Evolutionary conservation across 2,329 filamentous ascomycete species (phyloP), one percentile per base, ranked within the genome.

Genomic region (Trichoderma polysporum): DNA sequence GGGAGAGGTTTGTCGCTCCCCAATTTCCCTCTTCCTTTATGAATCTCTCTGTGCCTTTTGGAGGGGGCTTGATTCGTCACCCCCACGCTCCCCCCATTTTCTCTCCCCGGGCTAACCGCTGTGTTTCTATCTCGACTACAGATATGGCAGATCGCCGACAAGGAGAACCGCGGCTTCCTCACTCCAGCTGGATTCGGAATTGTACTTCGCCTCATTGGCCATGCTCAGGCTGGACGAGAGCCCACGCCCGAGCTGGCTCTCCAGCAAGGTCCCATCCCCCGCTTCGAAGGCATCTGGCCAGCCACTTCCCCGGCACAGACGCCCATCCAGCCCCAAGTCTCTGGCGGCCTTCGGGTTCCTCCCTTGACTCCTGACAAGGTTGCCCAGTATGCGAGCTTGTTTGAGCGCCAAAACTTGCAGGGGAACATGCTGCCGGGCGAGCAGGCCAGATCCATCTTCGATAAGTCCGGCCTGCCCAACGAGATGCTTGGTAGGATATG

Each of bases 121-220:
- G 37, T 64, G 19, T 17, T 56, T 39, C 45, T 60, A 39, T 45
- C 31, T 37, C 27, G 29, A 29, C 63, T 47, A 31, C 79, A 97
- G 91, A 98, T 99, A 85, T 99, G 95, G 95, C 94, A 98, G 81
- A 95, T 99, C 78, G 94, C 95, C 72, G 95, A 99, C 82, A 93
- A 88, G 71, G 94, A 98, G 82, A 99, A 99, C 82, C 89, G 94
- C 71, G 95, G 95, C 61, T 91, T 98, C 72, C 84, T 99, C 72
- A 97, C 94, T 37, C 93, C 93, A 22, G 88, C 93, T 49, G 95
- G 94, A 76, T 99, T 99, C 81, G 92, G 94, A 69, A 88, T 97
- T 76, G 95, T 97, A 67, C 81, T 99, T 76, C 88, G 95, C 75
- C 88, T 99, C 76, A 98, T 99, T 76, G 95, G 93, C 68, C 95